A percentile compares a stretch with the other conserved stretches of the same genome.
Conservation (phyloP, 805 yeast genomes). For the Wickerhamiella azyma region DNA sequence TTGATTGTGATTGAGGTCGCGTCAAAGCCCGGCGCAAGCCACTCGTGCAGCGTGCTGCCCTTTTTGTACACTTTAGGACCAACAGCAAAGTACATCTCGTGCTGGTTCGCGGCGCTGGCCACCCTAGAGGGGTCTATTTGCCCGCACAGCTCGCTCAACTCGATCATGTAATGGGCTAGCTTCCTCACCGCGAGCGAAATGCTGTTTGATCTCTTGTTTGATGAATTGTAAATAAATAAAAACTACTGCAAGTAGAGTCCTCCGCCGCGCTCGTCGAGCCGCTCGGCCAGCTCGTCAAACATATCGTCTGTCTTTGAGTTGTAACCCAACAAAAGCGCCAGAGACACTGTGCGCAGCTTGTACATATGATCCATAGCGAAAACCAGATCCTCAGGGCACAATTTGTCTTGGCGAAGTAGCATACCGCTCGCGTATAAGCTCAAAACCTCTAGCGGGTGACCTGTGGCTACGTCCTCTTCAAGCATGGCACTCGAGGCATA, state of each 20-base stretch:
- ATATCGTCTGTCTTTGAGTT: constrained; percentile 35
- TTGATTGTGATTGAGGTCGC: constrained; percentile 26
- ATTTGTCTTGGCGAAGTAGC: constrained; percentile 64
- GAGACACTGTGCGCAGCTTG: constrained; percentile 42
- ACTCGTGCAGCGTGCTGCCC: background rate
- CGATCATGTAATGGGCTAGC: constrained; percentile 4
- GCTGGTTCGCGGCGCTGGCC: background rate
- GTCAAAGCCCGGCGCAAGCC: background rate
- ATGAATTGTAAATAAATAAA: background rate
- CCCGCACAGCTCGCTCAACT: constrained; percentile 3
- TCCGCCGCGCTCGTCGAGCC: constrained; percentile 62
- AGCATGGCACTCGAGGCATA: constrained; percentile 42
- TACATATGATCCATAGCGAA: constrained; percentile 79
- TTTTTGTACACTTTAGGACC: background rate
- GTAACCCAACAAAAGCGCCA: constrained; percentile 82
- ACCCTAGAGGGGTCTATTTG: background rate
- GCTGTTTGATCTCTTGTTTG: too few relatives aligned
- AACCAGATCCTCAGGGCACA: constrained; percentile 81
- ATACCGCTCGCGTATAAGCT: constrained; percentile 73
- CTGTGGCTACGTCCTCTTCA: constrained; percentile 25
- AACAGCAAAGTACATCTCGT: background rate
- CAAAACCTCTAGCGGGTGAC: constrained; percentile 43
- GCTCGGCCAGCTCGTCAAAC: constrained; percentile 49
- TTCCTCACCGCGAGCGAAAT: too few relatives aligned
- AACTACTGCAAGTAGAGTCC: constrained; percentile 26